phyloP scores from a whole-genome alignment of 495 filamentous ascomycete species.

The Xylaria intraflava region DNA sequence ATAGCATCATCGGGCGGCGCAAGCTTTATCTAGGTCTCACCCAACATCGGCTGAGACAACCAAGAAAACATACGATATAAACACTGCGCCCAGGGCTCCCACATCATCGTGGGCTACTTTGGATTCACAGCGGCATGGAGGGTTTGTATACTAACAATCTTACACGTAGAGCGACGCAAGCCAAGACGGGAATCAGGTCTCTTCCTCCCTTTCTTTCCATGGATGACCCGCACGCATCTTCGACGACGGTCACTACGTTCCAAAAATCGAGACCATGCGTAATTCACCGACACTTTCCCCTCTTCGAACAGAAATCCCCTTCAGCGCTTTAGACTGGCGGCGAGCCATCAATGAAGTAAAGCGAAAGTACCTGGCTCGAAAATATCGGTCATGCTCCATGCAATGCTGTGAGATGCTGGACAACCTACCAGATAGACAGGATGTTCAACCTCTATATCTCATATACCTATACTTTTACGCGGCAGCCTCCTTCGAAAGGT shows the following conservation, averaged over 20 bases:
- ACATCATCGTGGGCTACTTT: neutral
- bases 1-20: neutral
- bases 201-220: neutral
- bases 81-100: neutral
- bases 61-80: neutral
- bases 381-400: slow-evolving; percentile 41
- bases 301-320: slow-evolving; percentile 9
- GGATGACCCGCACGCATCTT: slow-evolving; percentile 10
- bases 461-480: slow-evolving; percentile 52
- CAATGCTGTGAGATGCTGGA: slow-evolving; percentile 42
- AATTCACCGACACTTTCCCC: slow-evolving; percentile 2
- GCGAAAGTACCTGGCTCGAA: slow-evolving; percentile 36
- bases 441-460: slow-evolving; percentile 41
- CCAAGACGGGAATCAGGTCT: slow-evolving; percentile 10
- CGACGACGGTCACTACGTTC: slow-evolving; percentile 23
- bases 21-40: neutral
- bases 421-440: slow-evolving; percentile 32
- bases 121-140: slow-evolving; percentile 7
- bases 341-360: slow-evolving; percentile 40
- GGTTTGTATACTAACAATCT: slow-evolving; percentile 19
- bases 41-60: neutral
- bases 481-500: slow-evolving; percentile 46
- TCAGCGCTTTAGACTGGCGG: slow-evolving; percentile 32
- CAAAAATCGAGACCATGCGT: slow-evolving; percentile 6
- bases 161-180: slow-evolving; percentile 14